Base-by-base conservation (phyloP, 1,284 basidiomycete genomes). In the Puccinia horiana region DNA sequence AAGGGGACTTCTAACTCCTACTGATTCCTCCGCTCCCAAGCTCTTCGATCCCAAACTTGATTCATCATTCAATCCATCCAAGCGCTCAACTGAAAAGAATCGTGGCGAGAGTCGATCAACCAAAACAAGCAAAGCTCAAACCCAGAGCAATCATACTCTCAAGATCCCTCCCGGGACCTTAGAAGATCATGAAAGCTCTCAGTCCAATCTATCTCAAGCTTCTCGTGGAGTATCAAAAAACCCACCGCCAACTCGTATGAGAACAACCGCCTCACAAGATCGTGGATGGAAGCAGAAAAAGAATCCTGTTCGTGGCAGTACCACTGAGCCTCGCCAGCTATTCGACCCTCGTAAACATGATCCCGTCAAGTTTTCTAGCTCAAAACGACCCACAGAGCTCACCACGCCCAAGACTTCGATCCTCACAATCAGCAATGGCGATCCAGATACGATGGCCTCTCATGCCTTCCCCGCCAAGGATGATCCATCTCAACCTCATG, bases 331-430 rank as follows among this genome's bases (percentile, higher is more conserved):
- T 56, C 61, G 78, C 49, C 78, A 92, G 84, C 89, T 96, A 0
- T 95, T 94, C 83, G 93, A 95, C 86, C 92, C 92, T 83, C 89
- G 92, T 70, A 92, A 92, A 86, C 92, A 96, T 86, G 93, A 96
- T 86, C 93, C 94, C 0, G 91, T 94, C 63, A 90, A 91, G 9
- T 95, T 94, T 87, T 42, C 26, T 12, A 37, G 23, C n/a, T 26
- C 61, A n/a, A 37, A 80, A 29, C 69, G 82, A 72, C 82, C 85
- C 83, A 88, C 69, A 84, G 85, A 83, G 85, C 70, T 73, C n/a
- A 87, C 82, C 85, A 89, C 87, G 16, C 87, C 88, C 0, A 85
- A 88, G 0, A 90, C 90, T 8, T 88, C 89, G n/a, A 89, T 90
- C 52, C 91, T 84, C 89, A 89, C 9, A 91, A 90, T 0, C 90